Evolutionary conservation across 2,329 filamentous ascomycete genomes (phyloP).

Genomic region (Cordyceps militaris): DNA sequence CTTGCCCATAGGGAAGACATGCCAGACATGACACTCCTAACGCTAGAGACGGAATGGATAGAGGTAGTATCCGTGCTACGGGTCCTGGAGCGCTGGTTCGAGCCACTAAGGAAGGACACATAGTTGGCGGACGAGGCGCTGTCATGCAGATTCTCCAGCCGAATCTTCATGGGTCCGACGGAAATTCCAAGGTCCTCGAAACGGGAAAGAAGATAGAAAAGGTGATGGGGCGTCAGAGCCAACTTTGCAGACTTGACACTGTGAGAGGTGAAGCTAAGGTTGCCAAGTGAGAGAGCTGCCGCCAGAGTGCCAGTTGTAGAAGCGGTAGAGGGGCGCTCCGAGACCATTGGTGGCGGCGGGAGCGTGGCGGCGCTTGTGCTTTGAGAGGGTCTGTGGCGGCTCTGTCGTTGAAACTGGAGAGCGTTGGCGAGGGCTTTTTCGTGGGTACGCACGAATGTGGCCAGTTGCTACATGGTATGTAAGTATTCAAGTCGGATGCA

Average conservation of each 20-base stretch:
- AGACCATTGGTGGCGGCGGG: constrained; percentile 49
- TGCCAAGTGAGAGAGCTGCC: constrained; percentile 78
- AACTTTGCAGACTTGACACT: constrained; percentile 84
- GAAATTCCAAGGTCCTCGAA: constrained; percentile 89
- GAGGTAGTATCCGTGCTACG: constrained; percentile 79
- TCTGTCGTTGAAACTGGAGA: constrained; percentile 68
- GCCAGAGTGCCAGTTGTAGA: constrained; percentile 71
- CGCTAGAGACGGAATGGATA: constrained; percentile 91
- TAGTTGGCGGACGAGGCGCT: constrained; percentile 83
- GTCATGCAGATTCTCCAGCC: constrained; percentile 88
- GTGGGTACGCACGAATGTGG: constrained; percentile 91
- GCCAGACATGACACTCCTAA: constrained; percentile 93
- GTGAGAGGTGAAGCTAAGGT: constrained; percentile 77
- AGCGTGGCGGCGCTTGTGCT: constrained; percentile 53
- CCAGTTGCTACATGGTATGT: constrained; percentile 66
- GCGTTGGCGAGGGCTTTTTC: constrained; percentile 97
- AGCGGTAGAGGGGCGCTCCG: constrained; percentile 57
- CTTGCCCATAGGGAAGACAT: constrained; percentile 92
- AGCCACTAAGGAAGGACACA: constrained; percentile 84
- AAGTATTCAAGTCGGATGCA: constrained; percentile 21
- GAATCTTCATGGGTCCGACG: constrained; percentile 93
- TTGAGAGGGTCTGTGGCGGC: constrained; percentile 63
- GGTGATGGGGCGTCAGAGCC: constrained; percentile 87
- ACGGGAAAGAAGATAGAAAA: constrained; percentile 91
- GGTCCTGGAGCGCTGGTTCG: constrained; percentile 69